These are phyloP conservation scores for Oxytropis ochrocephala DNA, from an alignment of 306 rosid species.

Conservation along the genomic window DNA sequence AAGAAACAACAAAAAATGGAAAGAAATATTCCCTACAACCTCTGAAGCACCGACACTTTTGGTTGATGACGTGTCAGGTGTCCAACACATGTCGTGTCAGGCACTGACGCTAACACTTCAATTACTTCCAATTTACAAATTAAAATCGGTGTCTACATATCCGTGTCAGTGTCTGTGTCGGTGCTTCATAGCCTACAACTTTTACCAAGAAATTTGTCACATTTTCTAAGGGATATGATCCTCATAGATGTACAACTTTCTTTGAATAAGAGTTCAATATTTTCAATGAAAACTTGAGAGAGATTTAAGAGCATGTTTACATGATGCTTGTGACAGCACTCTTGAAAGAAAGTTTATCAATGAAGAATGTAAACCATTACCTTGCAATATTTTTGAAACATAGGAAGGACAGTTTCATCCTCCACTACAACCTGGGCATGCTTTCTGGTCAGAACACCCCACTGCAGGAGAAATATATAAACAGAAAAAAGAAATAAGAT, in stretches of 20 bases:
- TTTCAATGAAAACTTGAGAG: neutral
- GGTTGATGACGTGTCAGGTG: too few relatives aligned
- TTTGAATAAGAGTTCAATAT: neutral
- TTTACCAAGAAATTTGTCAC: neutral
- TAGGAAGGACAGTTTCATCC: slow-evolving; percentile 65
- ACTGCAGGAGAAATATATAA: slow-evolving; percentile 43
- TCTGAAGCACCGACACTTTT: too few relatives aligned
- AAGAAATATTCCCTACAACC: neutral
- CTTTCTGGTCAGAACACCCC: slow-evolving; percentile 89
- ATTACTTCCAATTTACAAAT: too few relatives aligned
- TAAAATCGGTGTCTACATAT: too few relatives aligned
- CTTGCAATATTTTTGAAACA: slow-evolving; percentile 83
- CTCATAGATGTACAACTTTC: neutral
- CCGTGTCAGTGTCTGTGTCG: too few relatives aligned
- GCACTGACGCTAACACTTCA: too few relatives aligned
- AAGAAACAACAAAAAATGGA: neutral
- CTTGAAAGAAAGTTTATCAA: slow-evolving; percentile 1
- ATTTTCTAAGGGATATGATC: neutral
- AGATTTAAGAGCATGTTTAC: neutral
- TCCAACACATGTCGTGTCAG: too few relatives aligned
- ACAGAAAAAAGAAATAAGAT: slow-evolving; percentile 19
- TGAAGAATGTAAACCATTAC: slow-evolving; percentile 22
- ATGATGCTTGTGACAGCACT: neutral
- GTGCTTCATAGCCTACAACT: neutral
- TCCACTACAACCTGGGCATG: slow-evolving; percentile 82